Evolutionary conservation across 1,284 basidiomycete species (phyloP).

Genomic region (Malassezia psittaci): DNA sequence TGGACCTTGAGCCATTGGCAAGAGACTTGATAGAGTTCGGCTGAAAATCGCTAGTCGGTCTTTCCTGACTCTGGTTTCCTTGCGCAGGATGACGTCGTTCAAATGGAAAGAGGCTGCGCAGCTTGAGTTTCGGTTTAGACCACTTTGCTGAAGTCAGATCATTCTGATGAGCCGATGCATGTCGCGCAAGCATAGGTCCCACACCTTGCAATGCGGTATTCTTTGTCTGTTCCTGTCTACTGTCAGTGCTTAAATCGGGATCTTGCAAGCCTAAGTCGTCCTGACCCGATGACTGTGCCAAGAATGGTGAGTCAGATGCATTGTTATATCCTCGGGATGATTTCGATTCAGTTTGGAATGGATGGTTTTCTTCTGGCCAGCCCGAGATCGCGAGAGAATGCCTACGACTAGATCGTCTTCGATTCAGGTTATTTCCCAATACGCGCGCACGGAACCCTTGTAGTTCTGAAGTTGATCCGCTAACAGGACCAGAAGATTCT

Average conservation of each 20-base stretch:
- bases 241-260: neutral
- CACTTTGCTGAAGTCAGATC: neutral
- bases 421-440: neutral
- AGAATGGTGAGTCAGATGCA: no score
- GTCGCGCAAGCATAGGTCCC: neutral
- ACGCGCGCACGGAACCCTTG: conserved; percentile 9
- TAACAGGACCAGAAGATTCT: neutral
- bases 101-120: neutral
- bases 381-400: conserved; percentile 6
- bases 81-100: neutral
- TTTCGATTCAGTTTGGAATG: no score
- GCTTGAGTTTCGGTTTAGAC: neutral
- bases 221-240: neutral
- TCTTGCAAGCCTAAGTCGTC: no score
- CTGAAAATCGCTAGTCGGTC: no score
- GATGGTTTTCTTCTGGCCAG: neutral
- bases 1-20: neutral
- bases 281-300: no score
- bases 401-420: neutral
- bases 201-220: neutral
- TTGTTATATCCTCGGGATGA: no score
- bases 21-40: no score
- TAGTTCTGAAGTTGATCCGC: neutral
- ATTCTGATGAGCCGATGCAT: neutral
- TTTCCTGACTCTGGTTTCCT: no score